phyloP scores from a whole-genome alignment of 2,329 filamentous ascomycete genomes.

The Atkinsonella hypoxylon region DNA sequence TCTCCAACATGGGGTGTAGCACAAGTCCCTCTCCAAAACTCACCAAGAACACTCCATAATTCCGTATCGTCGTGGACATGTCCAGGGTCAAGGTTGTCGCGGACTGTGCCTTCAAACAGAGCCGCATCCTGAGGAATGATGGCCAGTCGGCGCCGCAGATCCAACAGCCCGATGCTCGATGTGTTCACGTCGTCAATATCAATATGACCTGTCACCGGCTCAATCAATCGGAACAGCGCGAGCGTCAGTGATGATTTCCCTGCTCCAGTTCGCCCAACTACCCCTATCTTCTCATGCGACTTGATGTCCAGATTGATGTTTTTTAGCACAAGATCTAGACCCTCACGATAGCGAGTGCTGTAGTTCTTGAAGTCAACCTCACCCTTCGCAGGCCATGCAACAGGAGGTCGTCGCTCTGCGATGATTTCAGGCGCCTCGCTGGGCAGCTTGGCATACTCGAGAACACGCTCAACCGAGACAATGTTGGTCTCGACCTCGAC shows the following conservation, averaged over 20 bases:
- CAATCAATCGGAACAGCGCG: constrained; percentile 90
- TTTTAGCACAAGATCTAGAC: constrained; percentile 84
- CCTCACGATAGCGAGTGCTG: constrained; percentile 83
- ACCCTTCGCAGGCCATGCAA: constrained; percentile 84
- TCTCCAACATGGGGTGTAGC: background rate
- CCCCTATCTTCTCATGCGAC: constrained; percentile 93
- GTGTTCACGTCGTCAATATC: constrained; percentile 85
- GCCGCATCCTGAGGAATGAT: constrained; percentile 98
- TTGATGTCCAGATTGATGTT: constrained; percentile 88
- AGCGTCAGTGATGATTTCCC: constrained; percentile 93
- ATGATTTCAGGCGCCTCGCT: constrained; percentile 94
- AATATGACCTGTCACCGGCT: constrained; percentile 70
- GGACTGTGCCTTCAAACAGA: constrained; percentile 83
- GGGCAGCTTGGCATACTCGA: constrained; percentile 85
- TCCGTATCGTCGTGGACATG: constrained; percentile 96
- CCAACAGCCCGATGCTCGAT: constrained; percentile 76
- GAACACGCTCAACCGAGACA: constrained; percentile 91
- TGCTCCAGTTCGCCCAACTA: constrained; percentile 89
- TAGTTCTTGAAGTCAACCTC: constrained; percentile 86
- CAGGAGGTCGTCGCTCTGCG: constrained; percentile 71
- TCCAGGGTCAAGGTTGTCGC: constrained; percentile 90
- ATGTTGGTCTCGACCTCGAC: constrained; percentile 99
- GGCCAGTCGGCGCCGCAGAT: constrained; percentile 77
- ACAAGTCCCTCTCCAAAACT: constrained; percentile 23
- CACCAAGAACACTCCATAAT: constrained; percentile 88